phyloP scores from a whole-genome alignment of 257 asterid genomes.

The Solanum chilense region DNA sequence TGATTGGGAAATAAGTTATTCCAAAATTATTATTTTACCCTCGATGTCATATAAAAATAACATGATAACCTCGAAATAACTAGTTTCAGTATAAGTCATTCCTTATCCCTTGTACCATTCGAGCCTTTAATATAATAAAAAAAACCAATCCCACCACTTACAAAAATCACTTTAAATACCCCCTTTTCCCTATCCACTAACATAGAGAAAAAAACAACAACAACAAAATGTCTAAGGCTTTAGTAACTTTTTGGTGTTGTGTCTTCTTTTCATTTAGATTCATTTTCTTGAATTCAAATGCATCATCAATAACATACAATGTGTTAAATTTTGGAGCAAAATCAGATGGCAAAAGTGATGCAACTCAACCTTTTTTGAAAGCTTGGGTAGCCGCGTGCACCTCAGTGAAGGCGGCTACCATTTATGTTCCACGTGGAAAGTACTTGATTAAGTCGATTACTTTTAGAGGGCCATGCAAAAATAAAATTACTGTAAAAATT shows the following conservation, averaged over 20 bases:
- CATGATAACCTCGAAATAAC: neutral
- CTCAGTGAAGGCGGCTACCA: slow-evolving; percentile 1
- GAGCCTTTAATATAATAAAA: neutral
- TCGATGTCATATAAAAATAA: too few relatives aligned
- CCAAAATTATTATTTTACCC: too few relatives aligned
- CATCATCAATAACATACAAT: slow-evolving; percentile 24
- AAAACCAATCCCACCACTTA: neutral
- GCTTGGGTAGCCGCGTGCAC: slow-evolving; percentile 42
- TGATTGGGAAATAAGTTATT: neutral
- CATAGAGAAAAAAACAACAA: neutral
- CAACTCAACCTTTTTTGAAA: slow-evolving; percentile 33
- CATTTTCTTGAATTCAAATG: neutral
- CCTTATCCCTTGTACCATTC: rapidly evolving
- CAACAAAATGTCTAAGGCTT: neutral
- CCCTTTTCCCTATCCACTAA: neutral
- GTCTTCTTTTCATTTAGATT: slow-evolving; percentile 6
- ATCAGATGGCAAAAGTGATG: slow-evolving; percentile 34
- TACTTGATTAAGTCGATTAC: slow-evolving; percentile 15
- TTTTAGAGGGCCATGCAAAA: slow-evolving; percentile 55
- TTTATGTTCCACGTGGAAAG: slow-evolving; percentile 26
- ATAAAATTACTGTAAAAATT: slow-evolving; percentile 21
- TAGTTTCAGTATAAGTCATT: neutral
- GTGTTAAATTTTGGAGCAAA: slow-evolving; percentile 39
- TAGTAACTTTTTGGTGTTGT: neutral
- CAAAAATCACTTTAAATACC: neutral